phyloP scores from a whole-genome alignment of 176 grass and related monocot species.

The Luzula sylvatica region DNA sequence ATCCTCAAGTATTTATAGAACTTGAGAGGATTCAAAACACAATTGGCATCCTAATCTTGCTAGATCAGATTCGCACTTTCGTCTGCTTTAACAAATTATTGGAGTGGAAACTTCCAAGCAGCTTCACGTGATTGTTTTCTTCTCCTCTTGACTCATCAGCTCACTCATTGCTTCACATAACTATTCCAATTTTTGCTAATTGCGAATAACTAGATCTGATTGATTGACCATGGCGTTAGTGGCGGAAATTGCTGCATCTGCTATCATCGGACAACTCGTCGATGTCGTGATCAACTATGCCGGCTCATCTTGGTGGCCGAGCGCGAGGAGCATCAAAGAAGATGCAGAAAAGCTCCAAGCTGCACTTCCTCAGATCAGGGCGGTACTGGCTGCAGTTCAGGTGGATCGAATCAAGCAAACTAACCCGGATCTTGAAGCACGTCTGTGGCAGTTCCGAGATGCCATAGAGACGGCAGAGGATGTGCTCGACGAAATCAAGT shows the following conservation, averaged over 20 bases:
- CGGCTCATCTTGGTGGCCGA: background rate
- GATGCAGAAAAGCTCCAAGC: background rate
- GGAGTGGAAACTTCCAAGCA: background rate
- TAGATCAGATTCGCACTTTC: no score
- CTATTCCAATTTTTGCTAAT: background rate
- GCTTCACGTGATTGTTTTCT: background rate
- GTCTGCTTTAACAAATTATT: no score
- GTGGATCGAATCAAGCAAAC: background rate
- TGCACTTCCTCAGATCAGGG: background rate
- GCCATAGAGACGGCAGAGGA: constrained; percentile 3
- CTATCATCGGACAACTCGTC: background rate
- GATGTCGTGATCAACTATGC: background rate
- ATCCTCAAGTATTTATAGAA: no score
- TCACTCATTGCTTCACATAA: background rate
- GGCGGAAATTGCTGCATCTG: background rate
- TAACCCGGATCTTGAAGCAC: background rate
- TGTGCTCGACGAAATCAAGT: constrained; percentile 13
- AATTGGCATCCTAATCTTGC: no score
- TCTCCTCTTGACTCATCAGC: background rate
- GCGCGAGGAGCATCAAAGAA: background rate
- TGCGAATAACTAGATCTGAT: background rate
- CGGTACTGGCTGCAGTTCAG: background rate
- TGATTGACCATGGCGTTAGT: background rate
- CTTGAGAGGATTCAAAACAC: no score
- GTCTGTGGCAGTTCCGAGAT: constrained; percentile 5